phyloP scores from a whole-genome alignment of 2,329 filamentous ascomycete species.

The Diplodia intermedia region DNA sequence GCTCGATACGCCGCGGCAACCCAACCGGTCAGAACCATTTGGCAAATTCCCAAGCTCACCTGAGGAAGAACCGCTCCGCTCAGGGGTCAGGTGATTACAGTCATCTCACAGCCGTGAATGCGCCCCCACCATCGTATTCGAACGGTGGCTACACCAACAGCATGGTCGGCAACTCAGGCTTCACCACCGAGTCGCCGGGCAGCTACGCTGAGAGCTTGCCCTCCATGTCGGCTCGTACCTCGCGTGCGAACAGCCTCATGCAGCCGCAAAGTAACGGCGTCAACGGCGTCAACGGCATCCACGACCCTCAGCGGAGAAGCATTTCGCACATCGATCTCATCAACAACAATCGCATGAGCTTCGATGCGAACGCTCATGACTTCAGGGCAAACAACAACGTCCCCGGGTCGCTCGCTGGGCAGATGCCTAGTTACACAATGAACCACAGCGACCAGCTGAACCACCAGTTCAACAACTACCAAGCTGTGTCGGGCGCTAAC shows the following conservation, averaged over 20 bases:
- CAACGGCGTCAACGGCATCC: slow-evolving; percentile 43
- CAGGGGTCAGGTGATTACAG: slow-evolving; percentile 43
- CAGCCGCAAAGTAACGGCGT: slow-evolving; percentile 41
- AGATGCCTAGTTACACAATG: slow-evolving; percentile 35
- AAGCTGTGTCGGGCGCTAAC: slow-evolving; percentile 42
- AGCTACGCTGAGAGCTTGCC: slow-evolving; percentile 47
- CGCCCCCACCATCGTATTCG: slow-evolving; percentile 12
- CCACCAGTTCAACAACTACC: slow-evolving; percentile 43
- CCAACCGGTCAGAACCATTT: slow-evolving; percentile 93
- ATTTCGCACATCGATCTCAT: slow-evolving; percentile 33
- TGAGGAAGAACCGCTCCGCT: slow-evolving; percentile 68
- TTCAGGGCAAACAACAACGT: slow-evolving; percentile 40
- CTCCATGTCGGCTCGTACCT: slow-evolving; percentile 56
- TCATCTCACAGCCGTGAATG: slow-evolving; percentile 36
- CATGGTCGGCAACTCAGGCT: slow-evolving; percentile 43
- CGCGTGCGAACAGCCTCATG: slow-evolving; percentile 58
- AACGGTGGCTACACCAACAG: slow-evolving; percentile 32
- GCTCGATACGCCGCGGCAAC: slow-evolving; percentile 93
- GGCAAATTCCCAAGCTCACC: slow-evolving; percentile 87
- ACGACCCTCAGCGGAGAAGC: slow-evolving; percentile 40
- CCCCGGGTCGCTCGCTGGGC: slow-evolving; percentile 32
- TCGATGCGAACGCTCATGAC: slow-evolving; percentile 41
- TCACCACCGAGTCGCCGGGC: slow-evolving; percentile 41
- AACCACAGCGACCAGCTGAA: slow-evolving; percentile 30
- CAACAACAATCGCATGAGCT: slow-evolving; percentile 32